These are phyloP conservation scores for Pseudocercospora fijiensis DNA, from an alignment of 2,329 filamentous ascomycete genomes.

Conservation along the genomic window DNA sequence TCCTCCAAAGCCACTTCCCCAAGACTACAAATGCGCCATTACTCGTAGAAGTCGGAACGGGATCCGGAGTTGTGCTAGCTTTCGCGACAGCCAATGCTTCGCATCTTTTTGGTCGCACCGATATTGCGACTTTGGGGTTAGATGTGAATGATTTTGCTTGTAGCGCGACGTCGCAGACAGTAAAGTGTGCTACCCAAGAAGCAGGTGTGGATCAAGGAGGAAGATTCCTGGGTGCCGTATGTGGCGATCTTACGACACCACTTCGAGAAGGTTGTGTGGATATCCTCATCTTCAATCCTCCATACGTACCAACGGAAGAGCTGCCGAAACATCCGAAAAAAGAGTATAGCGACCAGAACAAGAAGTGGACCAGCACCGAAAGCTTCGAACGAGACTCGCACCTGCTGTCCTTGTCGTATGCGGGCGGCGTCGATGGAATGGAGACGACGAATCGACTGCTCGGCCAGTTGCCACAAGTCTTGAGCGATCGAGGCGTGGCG, in stretches of 20 bases:
- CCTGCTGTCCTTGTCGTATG: slow-evolving; percentile 81
- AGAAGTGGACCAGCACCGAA: slow-evolving; percentile 17
- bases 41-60: slow-evolving; percentile 82
- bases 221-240: slow-evolving; percentile 64
- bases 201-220: slow-evolving; percentile 32
- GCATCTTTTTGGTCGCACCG: slow-evolving; percentile 68
- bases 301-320: slow-evolving; percentile 84
- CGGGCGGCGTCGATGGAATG: slow-evolving; percentile 88
- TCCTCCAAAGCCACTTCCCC: slow-evolving; percentile 64
- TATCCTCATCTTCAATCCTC: slow-evolving; percentile 92
- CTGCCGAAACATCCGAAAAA: slow-evolving; percentile 53
- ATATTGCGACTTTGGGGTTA: slow-evolving; percentile 70
- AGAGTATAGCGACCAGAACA: slow-evolving; percentile 2
- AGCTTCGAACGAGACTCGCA: slow-evolving; percentile 77
- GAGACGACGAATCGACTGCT: slow-evolving; percentile 83
- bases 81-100: slow-evolving; percentile 77
- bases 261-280: slow-evolving; percentile 65
- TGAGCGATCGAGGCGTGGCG: slow-evolving; percentile 71
- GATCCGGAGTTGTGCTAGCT: slow-evolving; percentile 89
- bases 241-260: slow-evolving; percentile 67
- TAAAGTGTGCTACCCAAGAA: slow-evolving; percentile 51
- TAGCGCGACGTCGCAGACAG: slow-evolving; percentile 69
- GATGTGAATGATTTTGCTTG: slow-evolving; percentile 88
- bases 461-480: slow-evolving; percentile 61
- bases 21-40: slow-evolving; percentile 47